These are phyloP conservation scores for Paramecium sonneborni DNA, from an alignment of 73 alveolate genomes.

Conservation along the genomic window DNA sequence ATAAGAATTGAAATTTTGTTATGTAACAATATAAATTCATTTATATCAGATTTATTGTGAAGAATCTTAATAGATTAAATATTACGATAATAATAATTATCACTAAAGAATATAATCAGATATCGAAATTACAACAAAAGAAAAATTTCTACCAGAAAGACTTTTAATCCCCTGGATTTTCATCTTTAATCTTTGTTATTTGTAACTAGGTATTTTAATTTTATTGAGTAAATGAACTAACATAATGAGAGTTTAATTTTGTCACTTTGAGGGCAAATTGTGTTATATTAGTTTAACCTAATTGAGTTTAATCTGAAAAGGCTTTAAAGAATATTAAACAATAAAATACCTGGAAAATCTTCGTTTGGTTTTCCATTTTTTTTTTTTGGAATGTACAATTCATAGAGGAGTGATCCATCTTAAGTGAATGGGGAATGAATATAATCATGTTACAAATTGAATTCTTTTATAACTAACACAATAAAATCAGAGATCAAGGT, in stretches of 20 bases:
- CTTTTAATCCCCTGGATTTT: background rate
- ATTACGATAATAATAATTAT: background rate
- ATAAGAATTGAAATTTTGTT: background rate
- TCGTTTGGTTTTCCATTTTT: conserved; percentile 4
- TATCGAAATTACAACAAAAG: conserved; percentile 11
- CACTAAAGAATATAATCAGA: conserved; percentile 8
- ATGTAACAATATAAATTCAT: background rate
- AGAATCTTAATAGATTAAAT: background rate
- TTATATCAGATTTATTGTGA: no score
- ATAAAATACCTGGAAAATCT: conserved; percentile 7
- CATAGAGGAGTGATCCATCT: background rate
- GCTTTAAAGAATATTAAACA: background rate
- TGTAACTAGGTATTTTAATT: background rate
- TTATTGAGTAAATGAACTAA: background rate
- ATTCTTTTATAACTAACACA: conserved; percentile 17
- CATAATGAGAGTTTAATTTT: background rate
- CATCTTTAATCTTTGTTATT: background rate
- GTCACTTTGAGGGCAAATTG: conserved; percentile 9
- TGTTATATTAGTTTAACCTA: background rate
- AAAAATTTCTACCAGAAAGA: background rate
- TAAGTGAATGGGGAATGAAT: background rate
- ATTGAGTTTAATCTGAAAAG: background rate
- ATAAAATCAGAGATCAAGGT: background rate
- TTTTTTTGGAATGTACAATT: conserved; percentile 9
- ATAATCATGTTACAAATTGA: background rate